These are phyloP conservation scores for Boletus mariae DNA, from an alignment of 1,284 basidiomycete genomes.

Conservation along the genomic window DNA sequence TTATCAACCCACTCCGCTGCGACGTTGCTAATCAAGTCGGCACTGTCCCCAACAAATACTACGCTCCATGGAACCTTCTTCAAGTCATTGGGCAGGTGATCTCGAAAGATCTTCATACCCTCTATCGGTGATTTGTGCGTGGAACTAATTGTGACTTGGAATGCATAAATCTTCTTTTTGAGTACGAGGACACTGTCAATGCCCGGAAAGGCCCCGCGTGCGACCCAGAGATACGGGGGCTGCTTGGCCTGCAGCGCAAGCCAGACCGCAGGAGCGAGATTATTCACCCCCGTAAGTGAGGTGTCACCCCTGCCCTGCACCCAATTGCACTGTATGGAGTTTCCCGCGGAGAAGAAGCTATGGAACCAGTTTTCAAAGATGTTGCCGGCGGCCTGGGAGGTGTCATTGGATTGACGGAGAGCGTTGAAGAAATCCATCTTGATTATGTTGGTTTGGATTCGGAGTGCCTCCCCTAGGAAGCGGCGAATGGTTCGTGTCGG, in stretches of 20 bases:
- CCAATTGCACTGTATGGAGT: not conserved
- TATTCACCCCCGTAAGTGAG: not conserved
- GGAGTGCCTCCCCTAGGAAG: not conserved
- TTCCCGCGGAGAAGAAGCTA: not conserved
- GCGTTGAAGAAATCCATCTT: not conserved
- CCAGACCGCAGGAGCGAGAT: too few relatives aligned
- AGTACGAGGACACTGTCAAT: not conserved
- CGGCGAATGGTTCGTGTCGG: not conserved
- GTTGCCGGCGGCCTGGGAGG: not conserved
- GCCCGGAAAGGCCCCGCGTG: not conserved
- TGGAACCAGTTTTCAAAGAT: not conserved
- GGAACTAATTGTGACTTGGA: not conserved
- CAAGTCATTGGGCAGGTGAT: not conserved
- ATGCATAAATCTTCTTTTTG: not conserved
- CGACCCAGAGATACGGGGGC: conserved; percentile 1
- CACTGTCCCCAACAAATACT: not conserved
- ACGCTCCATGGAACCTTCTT: not conserved
- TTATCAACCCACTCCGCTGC: not conserved
- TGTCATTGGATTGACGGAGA: not conserved
- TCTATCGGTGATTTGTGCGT: not conserved
- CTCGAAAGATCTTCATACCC: not conserved
- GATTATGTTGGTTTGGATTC: not conserved
- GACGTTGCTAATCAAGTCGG: too few relatives aligned
- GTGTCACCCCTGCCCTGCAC: not conserved
- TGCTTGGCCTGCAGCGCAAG: too few relatives aligned